Base-by-base conservation (phyloP, 2,329 filamentous ascomycete species). In the Xylaria sp. region DNA sequence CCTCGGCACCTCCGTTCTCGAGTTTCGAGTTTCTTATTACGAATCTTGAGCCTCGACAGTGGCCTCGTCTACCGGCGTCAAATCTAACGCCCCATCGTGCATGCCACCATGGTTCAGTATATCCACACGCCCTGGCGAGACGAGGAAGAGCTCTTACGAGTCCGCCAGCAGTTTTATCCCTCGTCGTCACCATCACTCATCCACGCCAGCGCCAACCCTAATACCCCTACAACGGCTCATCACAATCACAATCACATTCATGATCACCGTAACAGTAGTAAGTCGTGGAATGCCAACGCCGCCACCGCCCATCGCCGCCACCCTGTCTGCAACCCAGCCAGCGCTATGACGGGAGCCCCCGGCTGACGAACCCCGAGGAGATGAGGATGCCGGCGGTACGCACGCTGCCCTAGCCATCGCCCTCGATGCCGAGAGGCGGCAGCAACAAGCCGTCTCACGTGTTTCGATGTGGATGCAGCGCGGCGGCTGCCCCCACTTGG, bases 91-190 rank as follows among this genome's bases (percentile, higher is more conserved):
- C 60, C 54, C 67, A 59, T 65, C 57, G 6, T 10, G 15, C 56
- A 3, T 57, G 31, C 59, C 63, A 50, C 51, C 37, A 92, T 92
- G 90, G 88, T 91, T 34, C 88, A 90, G 76, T 93, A 92, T 81
- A 85, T 91, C 71, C 89, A 92, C 76, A 93, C 91, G 64, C 91
- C 91, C 41, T 94, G 92, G 92, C 89, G 91, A 72, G 82, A 88
- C 79, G 86, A 85, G 64, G 77, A 81, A 67, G 91, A 94, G 78
- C 87, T 94, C 69, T 85, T 93, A 66, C 80, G 83, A 58, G 88
- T 94, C 63, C 88, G 91, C 69, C 79, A 82, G 63, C 87, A 91
- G 73, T 87, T 94, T 73, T 94, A 92, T 79, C 83, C 84, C 25
- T 70, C 73, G 6, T 65, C 61, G 46, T 61, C 58, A 41, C 41